Evolutionary conservation across 768 basidiomycete genomes (phyloP), one percentile per base, ranked within the genome.

Genomic region (Mrakia frigida): DNA sequence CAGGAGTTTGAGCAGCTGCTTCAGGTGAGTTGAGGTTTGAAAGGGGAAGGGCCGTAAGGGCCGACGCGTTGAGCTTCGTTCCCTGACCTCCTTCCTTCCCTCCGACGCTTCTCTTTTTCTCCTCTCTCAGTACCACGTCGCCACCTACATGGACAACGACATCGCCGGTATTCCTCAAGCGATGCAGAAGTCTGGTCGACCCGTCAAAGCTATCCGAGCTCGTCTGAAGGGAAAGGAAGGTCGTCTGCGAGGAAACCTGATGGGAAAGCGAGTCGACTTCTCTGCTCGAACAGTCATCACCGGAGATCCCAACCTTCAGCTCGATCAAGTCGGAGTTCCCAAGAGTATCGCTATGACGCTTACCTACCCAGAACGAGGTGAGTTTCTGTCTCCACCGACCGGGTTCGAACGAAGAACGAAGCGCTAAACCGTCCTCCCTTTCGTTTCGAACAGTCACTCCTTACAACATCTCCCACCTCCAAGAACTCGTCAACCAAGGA

Each of bases 111-210:
- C 5, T 73, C n/a, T 59, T 43, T 31, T 53, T 61, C 41, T 10
- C 10, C 52, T 18, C 39, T 74, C 6, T 11, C 74, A 97, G 93
- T 99, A 95, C 83, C 97, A 99, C 82, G 94, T 98, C 77, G 97
- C 97, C 3, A 98, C 97, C 0, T 99, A 98, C 82, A 99, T 99
- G 96, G 97, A 99, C 82, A 99, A 99, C 82, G 95, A 98, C 82
- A 95, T 98, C 76, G 94, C 97, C 46, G 97, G 97, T 63, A 93
- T 98, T 50, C 97, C 97, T 1, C 96, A 98, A 81, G 94, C 97
- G 2, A 85, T 96, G 79, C 97, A 98, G 81, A 98, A 98, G 84
- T 95, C 93, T 59, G 97, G 97, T 41, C 89, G 97, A 76, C 95
- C 97, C 37, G 92, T 99, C 77, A 99, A 99, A 84, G 95, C 97